Base-by-base conservation (phyloP, 352 stramenopile genomes). In the Pythium aristosporum region DNA sequence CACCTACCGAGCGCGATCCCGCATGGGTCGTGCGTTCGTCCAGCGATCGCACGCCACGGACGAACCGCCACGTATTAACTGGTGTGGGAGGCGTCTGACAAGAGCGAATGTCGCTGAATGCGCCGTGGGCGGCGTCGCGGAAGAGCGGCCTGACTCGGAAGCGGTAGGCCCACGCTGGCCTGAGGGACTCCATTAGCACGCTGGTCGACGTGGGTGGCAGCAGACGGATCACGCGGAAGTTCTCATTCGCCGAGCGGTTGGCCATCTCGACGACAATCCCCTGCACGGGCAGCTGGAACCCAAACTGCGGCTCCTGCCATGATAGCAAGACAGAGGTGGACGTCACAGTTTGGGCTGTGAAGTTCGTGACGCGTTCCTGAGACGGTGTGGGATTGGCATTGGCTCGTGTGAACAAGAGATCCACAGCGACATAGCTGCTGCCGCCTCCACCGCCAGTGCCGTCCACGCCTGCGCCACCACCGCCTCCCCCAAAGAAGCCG, bases 401-500 rank as follows among this genome's bases (percentile, higher is more conserved):
- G 16, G 21, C 18, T 12, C 32, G 43, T 32, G 20, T 20, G 18
- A 55, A 59, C 20, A 79, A 37, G 9, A 76, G 41, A 0, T 41
- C n/a, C 20, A 57, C 41, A 0, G 71, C 76, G 1, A 88, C 43
- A 37, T 80, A 89, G 61, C 80, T 89, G 59, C 75, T 89, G 0
- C 82, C 85, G 12, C 85, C 83, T 0, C 82, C 85, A 0, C 85
- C 85, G 0, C 85, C 83, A 20, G 71, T 77, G 1, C 73, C 85
- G 46, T 89, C 81, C 20, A 88, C 47, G 11, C 85, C 85, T 32
- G 79, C 62, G 0, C 85, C 83, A 28, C 85, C 85, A 6, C 83
- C 80, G 42, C 85, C 88, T 4, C 88, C 88, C 8, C 88, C 88
- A 61, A 77, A 94, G 52, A 76, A 92, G 1, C 88, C 88, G 4